Base-by-base conservation (phyloP, 2,329 filamentous ascomycete genomes). In the Endothia cerciana region DNA sequence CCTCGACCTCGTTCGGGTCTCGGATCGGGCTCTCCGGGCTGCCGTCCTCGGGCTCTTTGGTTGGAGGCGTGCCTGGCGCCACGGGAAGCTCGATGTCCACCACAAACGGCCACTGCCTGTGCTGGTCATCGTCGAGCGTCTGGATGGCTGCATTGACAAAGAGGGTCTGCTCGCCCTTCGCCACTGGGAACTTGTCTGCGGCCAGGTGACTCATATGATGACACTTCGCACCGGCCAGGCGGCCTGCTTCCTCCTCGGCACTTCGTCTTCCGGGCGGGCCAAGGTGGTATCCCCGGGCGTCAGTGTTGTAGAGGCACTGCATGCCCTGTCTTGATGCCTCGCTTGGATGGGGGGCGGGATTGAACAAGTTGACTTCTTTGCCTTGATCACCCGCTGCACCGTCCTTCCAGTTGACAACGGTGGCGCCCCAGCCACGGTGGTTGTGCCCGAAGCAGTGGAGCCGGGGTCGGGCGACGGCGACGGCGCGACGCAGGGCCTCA, bases 371-470 rank as follows among this genome's bases (percentile, higher is more conserved):
- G 45, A 28, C 22, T 17, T 13, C 22, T 17, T 13, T 28, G 45
- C 11, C 45, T 11, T 13, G 8, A 17, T 30, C 25, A 15, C 2
- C 45, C 22, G 28, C 41, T 45, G n/a, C 25, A 11, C 45, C 41
- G 1, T 79, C 72, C 11, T 49, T 49, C 86, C 85, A 88, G 2
- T 76, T 75, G 0, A 85, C 78, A 1, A 83, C 28, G 64, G 80
- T 83, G 0, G 80, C 75, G 7, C 74, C 78, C 77, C 76, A 79
- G 4, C 71, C 68, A 1, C 69, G 45, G 41, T 78, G 74, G 0
- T 76, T 72, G 56, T 79, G 76, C 1, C 77, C 77, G 56, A 78
- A 79, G 65, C 77, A 79, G 67, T 79, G 76, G 1, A 79, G 43
- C 8, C 63, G 71, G 4, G 77, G 77, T 40, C 72, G 70, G 1